A percentile compares a stretch with the other conserved stretches of the same genome.
These are phyloP conservation scores for Zalaria sp. DNA, from an alignment of 2,329 filamentous ascomycete genomes.

Conservation along the genomic window DNA sequence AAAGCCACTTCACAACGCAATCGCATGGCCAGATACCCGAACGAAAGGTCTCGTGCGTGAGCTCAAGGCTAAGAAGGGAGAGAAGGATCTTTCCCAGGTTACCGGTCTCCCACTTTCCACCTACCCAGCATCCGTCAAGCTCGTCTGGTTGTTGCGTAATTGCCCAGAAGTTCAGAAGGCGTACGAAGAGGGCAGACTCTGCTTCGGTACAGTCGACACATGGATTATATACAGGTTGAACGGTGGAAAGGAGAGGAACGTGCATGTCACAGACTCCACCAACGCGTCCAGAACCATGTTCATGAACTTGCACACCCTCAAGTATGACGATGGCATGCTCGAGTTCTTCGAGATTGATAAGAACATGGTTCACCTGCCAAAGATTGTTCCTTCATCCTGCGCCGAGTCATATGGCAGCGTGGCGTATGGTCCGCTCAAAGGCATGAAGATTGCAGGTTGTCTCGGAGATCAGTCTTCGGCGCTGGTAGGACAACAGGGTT, in stretches of 20 bases:
- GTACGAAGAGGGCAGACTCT: constrained; percentile 58
- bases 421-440: constrained; percentile 47
- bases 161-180: constrained; percentile 52
- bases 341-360: constrained; percentile 62
- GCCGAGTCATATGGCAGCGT: constrained; percentile 55
- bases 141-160: constrained; percentile 66
- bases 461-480: constrained; percentile 67
- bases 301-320: constrained; percentile 68
- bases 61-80: constrained; percentile 50
- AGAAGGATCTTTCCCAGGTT: constrained; percentile 52
- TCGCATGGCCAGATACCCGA: constrained; percentile 79
- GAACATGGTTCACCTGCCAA: constrained; percentile 57
- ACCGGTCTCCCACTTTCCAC: constrained; percentile 75
- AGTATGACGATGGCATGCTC: constrained; percentile 67
- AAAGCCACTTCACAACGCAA: constrained; percentile 64
- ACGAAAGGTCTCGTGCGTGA: constrained; percentile 63
- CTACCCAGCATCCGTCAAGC: constrained; percentile 72
- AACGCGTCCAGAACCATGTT: constrained; percentile 92
- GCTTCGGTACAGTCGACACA: constrained; percentile 77
- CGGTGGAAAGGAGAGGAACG: constrained; percentile 49
- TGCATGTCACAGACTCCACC: constrained; percentile 70
- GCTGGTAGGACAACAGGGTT: constrained; percentile 69
- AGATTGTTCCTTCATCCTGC: constrained; percentile 68
- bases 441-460: constrained; percentile 62
- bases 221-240: constrained; percentile 77